These are phyloP conservation scores for Fusarium sp. DNA, from an alignment of 2,329 filamentous ascomycete genomes.

Conservation along the genomic window DNA sequence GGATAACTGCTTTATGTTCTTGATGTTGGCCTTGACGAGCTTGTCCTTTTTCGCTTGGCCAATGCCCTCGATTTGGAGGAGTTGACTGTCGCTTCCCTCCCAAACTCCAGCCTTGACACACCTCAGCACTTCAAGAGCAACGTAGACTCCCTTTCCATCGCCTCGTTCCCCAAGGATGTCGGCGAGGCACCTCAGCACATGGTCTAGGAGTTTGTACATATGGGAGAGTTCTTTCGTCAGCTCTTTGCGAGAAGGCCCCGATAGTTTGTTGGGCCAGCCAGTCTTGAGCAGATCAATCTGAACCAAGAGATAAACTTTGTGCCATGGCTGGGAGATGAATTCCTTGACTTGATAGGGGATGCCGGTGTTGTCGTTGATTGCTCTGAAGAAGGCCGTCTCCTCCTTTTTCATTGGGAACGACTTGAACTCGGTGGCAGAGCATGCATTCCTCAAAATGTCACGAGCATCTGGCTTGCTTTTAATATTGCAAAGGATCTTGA, in stretches of 20 bases:
- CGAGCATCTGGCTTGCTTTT: constrained; percentile 40
- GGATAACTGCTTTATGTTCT: constrained; percentile 74
- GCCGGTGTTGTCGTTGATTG: constrained; percentile 49
- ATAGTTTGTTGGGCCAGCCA: constrained; percentile 64
- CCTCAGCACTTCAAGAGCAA: constrained; percentile 79
- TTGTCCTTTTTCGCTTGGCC: constrained; percentile 79
- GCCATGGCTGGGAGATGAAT: constrained; percentile 65
- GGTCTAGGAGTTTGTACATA: constrained; percentile 48
- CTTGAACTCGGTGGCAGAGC: constrained; percentile 50
- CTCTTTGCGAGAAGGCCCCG: constrained; percentile 43
- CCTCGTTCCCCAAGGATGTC: constrained; percentile 49
- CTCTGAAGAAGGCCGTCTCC: constrained; percentile 48
- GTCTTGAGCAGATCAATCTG: constrained; percentile 73
- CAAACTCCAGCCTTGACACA: constrained; percentile 78
- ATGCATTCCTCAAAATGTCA: constrained; percentile 49
- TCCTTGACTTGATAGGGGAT: constrained; percentile 51
- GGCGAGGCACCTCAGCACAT: constrained; percentile 48
- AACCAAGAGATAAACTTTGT: constrained; percentile 79
- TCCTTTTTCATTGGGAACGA: constrained; percentile 47
- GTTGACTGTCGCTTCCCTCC: constrained; percentile 82
- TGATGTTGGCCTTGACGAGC: constrained; percentile 74
- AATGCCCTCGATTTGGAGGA: constrained; percentile 83
- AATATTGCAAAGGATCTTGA: constrained; percentile 43
- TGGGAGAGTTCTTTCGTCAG: constrained; percentile 44
- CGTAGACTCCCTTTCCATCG: constrained; percentile 73